A percentile compares a stretch with the other conserved stretches of the same genome.
These are phyloP conservation scores for Pholiota adiposa DNA, from an alignment of 1,284 basidiomycete genomes.

Conservation along the genomic window DNA sequence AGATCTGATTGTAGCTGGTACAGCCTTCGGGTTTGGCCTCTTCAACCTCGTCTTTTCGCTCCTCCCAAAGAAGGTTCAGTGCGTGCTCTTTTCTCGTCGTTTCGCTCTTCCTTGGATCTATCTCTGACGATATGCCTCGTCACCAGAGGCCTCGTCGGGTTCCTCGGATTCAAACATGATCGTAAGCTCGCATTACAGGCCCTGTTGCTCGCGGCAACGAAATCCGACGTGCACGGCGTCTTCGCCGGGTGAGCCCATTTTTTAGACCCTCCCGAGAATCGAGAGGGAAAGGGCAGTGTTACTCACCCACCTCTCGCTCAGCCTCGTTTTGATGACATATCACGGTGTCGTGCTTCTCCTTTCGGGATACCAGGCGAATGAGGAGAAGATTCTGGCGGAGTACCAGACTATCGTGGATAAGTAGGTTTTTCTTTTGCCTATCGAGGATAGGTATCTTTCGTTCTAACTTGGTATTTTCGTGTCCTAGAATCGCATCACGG, in stretches of 20 bases:
- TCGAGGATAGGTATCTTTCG: neutral
- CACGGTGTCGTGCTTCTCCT: slow-evolving; percentile 71
- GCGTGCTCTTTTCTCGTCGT: slow-evolving; percentile 29
- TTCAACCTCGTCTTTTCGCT: slow-evolving; percentile 82
- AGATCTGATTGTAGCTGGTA: slow-evolving; percentile 71
- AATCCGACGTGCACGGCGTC: slow-evolving; percentile 70
- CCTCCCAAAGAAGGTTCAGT: slow-evolving; percentile 72
- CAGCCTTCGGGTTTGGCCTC: slow-evolving; percentile 75
- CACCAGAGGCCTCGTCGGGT: slow-evolving; percentile 65
- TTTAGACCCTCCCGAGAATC: no score
- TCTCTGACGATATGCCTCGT: neutral
- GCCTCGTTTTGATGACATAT: slow-evolving; percentile 82
- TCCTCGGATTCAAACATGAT: slow-evolving; percentile 76
- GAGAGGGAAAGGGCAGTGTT: no score
- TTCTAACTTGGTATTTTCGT: neutral
- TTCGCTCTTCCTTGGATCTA: neutral
- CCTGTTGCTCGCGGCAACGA: slow-evolving; percentile 65
- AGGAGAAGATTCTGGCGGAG: slow-evolving; percentile 62
- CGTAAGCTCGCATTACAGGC: slow-evolving; percentile 68
- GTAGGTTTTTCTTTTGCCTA: slow-evolving; percentile 36
- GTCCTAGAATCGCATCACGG: slow-evolving; percentile 47
- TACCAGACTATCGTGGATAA: slow-evolving; percentile 65
- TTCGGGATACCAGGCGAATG: slow-evolving; percentile 76
- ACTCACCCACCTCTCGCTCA: no score
- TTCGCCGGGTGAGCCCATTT: slow-evolving; percentile 67